Evolutionary conservation across 257 asterid genomes (phyloP).

Genomic region (Perilla frutescens): DNA sequence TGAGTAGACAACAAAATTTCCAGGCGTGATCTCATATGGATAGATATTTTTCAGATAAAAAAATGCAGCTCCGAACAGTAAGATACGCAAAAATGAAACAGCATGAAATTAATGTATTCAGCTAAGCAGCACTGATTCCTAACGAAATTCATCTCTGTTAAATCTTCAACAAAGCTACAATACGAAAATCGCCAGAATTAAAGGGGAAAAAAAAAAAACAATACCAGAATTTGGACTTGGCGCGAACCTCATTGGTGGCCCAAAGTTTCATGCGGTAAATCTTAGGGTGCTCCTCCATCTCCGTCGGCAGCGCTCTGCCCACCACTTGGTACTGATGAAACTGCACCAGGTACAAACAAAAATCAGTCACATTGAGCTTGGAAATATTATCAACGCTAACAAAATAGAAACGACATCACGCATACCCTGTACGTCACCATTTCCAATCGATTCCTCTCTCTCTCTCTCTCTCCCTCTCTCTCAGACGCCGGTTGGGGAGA

Average conservation of each 20-base stretch:
- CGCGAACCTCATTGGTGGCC: slow-evolving; percentile 82
- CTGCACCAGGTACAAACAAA: slow-evolving; percentile 37
- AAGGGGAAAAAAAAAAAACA: background rate
- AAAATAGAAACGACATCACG: background rate
- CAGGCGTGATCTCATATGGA: background rate
- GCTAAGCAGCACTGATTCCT: background rate
- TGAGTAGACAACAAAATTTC: background rate
- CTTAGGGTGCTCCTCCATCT: slow-evolving; percentile 67
- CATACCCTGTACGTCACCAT: slow-evolving; percentile 39
- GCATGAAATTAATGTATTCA: background rate
- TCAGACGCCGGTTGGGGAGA: background rate
- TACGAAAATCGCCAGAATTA: background rate
- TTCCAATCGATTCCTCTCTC: slow-evolving; percentile 12
- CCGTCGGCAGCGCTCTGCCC: slow-evolving; percentile 74
- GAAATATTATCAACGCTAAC: background rate
- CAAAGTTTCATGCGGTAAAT: slow-evolving; percentile 80
- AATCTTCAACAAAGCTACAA: background rate
- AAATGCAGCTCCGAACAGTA: background rate
- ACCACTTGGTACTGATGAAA: slow-evolving; percentile 80
- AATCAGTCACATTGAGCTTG: slow-evolving; percentile 1
- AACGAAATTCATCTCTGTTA: background rate
- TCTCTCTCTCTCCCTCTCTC: slow-evolving; percentile 1
- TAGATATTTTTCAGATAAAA: background rate
- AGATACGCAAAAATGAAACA: too few relatives aligned
- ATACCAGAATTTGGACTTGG: slow-evolving; percentile 79